Base-by-base conservation (phyloP, 1,139 yeast genomes). In the Sugiyamaella paludigena region DNA sequence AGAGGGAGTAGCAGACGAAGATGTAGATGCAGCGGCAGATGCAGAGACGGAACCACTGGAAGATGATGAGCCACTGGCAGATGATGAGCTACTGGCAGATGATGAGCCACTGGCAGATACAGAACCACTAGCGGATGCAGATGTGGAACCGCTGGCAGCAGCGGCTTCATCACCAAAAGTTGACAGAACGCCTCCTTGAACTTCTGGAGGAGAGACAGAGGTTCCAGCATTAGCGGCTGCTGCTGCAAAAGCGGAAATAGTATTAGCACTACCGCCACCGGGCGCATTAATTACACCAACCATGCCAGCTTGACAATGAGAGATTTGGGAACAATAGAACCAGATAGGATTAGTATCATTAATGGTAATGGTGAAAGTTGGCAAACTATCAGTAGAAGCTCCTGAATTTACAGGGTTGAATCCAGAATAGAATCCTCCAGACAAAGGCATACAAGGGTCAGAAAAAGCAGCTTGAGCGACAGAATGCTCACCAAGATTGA, bases 271-370 rank as follows among this genome's bases (percentile, higher is more conserved):
- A 19, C 5, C 24, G 5, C 5, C 5, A 4, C 19, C 24, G 3
- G 47, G 48, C n/a, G 58, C 53, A 47, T 56, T 56, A 50, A 56
- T 55, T 19, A 50, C 59, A 33, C 57, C 58, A 24, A 51, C 56
- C 58, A 55, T 56, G 7, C 59, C 59, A 30, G 36, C 26, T 46
- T 51, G 58, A 46, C 59, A 56, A 32, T 55, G 58, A 29, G 43
- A 43, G 4, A 52, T 52, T 40, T 54, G 58, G 5, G 58, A 51
- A 42, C 59, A 56, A 45, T 55, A 56, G 42, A 48, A 54, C 59
- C 59, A 56, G 40, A 56, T 46, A 11, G 59, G 59, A 35, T 52
- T 51, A 4, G 58, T 51, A 34, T 24, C 37, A 38, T 51, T 55
- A 45, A 56, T 36, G 30, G 29, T 33, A 39, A 56, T 48, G 26